Conservation (phyloP, 768 basidiomycete species). For the Rhodotorula babjevae region DNA sequence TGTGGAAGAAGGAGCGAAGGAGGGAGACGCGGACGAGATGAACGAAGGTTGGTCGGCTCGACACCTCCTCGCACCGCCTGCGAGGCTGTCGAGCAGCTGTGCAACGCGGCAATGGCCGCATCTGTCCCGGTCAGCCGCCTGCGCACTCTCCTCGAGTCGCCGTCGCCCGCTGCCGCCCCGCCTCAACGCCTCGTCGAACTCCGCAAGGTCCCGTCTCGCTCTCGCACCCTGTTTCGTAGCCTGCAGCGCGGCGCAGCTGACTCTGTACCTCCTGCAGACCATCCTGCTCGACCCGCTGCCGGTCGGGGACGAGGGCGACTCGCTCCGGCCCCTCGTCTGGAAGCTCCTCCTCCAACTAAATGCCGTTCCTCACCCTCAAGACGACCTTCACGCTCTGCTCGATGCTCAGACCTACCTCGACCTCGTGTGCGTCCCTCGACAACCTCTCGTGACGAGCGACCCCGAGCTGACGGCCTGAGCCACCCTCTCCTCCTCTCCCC, state of each 20-base stretch:
- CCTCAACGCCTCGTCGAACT: slow-evolving; percentile 13
- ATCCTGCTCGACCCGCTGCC: slow-evolving; percentile 25
- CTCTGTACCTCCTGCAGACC: neutral
- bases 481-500: too few relatives aligned
- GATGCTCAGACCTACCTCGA: slow-evolving; percentile 17
- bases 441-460: too few relatives aligned
- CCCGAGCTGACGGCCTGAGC: too few relatives aligned
- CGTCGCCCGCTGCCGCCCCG: neutral
- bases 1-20: too few relatives aligned
- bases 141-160: neutral
- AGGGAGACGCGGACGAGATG: too few relatives aligned
- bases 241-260: too few relatives aligned
- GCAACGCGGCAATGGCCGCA: neutral
- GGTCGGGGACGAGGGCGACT: slow-evolving; percentile 43
- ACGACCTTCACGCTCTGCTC: slow-evolving; percentile 22
- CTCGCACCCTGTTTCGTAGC: accelerated
- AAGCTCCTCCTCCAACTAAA: slow-evolving; percentile 82
- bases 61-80: too few relatives aligned
- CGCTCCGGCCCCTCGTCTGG: slow-evolving; percentile 81
- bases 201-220: slow-evolving; percentile 4
- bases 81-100: too few relatives aligned
- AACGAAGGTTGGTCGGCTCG: neutral
- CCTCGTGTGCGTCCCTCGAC: slow-evolving; percentile 12
- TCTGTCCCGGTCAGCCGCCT: neutral
- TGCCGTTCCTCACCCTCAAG: slow-evolving; percentile 59